Conservation (phyloP, 73 alveolate genomes). For the Tetrahymena malaccensis region DNA sequence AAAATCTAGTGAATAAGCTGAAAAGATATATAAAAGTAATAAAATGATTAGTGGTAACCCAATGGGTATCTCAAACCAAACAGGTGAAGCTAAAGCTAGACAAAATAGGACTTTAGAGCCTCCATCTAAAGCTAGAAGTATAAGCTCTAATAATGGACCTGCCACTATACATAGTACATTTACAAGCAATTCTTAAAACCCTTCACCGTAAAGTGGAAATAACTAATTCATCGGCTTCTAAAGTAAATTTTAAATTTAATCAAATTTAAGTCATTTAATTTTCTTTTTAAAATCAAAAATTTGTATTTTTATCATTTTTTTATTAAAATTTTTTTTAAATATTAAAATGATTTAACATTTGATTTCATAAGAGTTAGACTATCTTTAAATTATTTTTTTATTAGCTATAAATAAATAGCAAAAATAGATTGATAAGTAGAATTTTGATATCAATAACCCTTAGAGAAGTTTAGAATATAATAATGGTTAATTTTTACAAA, state of each 20-base stretch:
- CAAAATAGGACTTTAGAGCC: not conserved
- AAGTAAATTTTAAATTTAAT: not conserved
- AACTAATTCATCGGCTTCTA: not conserved
- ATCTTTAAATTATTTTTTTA: not conserved
- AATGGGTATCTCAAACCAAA: not conserved
- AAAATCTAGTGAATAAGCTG: not conserved
- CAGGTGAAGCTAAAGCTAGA: not conserved
- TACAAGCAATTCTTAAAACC: not conserved
- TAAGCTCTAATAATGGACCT: not conserved
- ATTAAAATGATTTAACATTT: no score
- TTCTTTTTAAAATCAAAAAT: no score
- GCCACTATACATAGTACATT: not conserved
- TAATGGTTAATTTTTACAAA: not conserved
- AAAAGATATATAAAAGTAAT: not conserved
- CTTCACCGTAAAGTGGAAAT: not conserved
- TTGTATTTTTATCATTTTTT: no score
- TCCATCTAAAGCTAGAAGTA: not conserved
- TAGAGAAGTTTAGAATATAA: not conserved
- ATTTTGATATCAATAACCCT: not conserved
- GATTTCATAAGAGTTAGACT: not conserved
- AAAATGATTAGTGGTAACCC: not conserved
- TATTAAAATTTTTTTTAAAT: no score
- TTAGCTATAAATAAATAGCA: not conserved
- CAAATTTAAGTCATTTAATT: no score
- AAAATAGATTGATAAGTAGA: not conserved